Base-by-base conservation (phyloP, 495 filamentous ascomycete species). In the Aspergillus mulundensis region DNA sequence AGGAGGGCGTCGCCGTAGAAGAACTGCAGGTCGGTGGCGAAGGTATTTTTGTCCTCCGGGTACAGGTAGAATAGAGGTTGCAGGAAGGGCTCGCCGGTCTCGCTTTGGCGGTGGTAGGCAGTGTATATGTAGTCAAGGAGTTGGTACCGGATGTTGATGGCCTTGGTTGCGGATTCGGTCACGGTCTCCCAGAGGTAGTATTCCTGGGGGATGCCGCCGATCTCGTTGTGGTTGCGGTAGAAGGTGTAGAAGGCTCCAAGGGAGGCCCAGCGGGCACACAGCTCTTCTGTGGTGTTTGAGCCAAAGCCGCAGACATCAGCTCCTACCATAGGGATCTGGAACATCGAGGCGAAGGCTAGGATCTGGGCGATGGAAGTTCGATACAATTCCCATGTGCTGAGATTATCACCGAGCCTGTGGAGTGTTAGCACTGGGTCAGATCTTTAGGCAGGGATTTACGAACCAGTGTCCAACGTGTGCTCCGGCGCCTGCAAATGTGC, bases 121-220 rank as follows among this genome's bases (percentile, higher is more conserved):
- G 89, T 92, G 79, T 94, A 93, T 47, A 91, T 79, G 72, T 94
- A 94, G 67, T 91, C 88, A 14, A 94, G 73, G 4, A 94, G 76
- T 2, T 77, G 77, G 75, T 91, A 92, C 19, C 89, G 83, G 63
- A 85, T 87, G 41, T 84, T 82, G 66, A 93, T 90, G 50, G 83
- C 84, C 63, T 85, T 88, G 43, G 75, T 75, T 0, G 87, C 89
- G 0, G 87, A 84, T 11, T 78, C 73, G 6, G 86, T 74, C 2
- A 91, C 89, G 2, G 65, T 68, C 1, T 76, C 64, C 84, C 86
- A 94, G 43, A 76, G 81, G 72, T 95, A 96, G 64, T 90, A 88
- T 62, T 96, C 91, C 69, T 95, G 91, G 0, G 80, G 53, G 25
- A 77, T 74, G 18, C 60, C 68, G 47, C 65, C 71, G 28, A 72